Evolutionary conservation across 306 rosid species (phyloP), one percentile per base, ranked within the genome.

Genomic region (Citrullus colocynthis): DNA sequence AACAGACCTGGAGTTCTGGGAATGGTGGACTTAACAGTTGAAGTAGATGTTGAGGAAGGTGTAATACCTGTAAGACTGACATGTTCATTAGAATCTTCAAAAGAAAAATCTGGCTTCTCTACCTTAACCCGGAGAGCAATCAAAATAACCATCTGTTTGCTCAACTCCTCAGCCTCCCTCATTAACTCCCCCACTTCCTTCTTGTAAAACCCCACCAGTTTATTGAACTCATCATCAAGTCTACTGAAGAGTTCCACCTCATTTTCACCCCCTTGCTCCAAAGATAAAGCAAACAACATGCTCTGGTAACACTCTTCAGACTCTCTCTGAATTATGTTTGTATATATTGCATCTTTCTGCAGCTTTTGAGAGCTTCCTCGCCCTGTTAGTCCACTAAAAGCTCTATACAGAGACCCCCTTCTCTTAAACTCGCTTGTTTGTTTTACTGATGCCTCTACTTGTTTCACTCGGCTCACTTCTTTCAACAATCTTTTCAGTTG

Each of bases 171-270:
- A 8, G 96, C 96, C 85, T 90, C 93, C 45, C 63, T 64, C 82
- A 79, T 80, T 55, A 85, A 80, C 61, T 82, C 79, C 77, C 57
- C 88, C 16, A 92, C 89, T 80, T 85, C 81, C 21, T 78, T 83
- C 83, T 72, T 83, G 66, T 86, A 92, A 71, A 92, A 92, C 20
- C 12, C 36, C 34, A 85, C 77, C 14, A 92, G 96, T 78, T 89
- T 89, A 61, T 92, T 88, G 39, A 92, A 90, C 90, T 92, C 93
- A 69, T 63, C 78, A 77, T 92, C 97, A 42, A 92, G 92, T 57
- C 76, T 86, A 76, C 48, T 80, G 51, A 92, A 92, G 79, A 86
- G 90, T 44, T 39, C 81, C 13, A 83, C 83, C 81, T 88, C 90
- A 15, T 54, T 51, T 60, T 82, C 89, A 44, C 82, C 85, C 1